Percentiles rank a stretch among this genome's conserved stretches.
These are phyloP conservation scores for Arabidopsis suecica DNA, from an alignment of 345 rosid genomes.

Conservation along the genomic window DNA sequence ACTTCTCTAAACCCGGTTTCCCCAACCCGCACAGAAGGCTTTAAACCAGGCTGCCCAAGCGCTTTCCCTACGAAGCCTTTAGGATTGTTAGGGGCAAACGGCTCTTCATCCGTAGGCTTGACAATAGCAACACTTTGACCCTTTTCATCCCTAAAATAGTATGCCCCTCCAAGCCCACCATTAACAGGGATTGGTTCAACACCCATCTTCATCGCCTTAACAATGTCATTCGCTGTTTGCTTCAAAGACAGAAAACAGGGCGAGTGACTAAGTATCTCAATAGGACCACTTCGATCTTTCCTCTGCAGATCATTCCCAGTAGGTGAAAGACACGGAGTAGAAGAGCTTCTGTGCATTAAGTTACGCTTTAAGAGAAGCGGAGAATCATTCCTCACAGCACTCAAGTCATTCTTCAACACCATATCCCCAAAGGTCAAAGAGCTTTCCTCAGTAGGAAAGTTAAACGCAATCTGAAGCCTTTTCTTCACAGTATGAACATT, in stretches of 20 bases:
- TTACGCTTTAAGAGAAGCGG: constrained; percentile 62
- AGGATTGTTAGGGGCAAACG: constrained; percentile 87
- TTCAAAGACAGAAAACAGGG: constrained; percentile 46
- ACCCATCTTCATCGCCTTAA: constrained; percentile 57
- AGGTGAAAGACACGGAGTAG: constrained; percentile 70
- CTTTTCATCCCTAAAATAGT: constrained; percentile 59
- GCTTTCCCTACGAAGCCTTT: constrained; percentile 77
- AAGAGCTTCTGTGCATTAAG: constrained; percentile 60
- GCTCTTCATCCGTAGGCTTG: constrained; percentile 82
- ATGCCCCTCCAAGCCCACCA: constrained; percentile 70
- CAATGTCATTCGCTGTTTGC: constrained; percentile 51
- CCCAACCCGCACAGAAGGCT: constrained; percentile 76
- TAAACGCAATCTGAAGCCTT: constrained; percentile 60
- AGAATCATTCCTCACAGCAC: constrained; percentile 64
- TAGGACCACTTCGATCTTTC: constrained; percentile 57
- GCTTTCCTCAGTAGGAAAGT: constrained; percentile 60
- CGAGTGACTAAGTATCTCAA: constrained; percentile 61
- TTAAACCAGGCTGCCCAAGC: constrained; percentile 76
- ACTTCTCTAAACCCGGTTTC: constrained; percentile 81
- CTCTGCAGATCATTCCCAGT: constrained; percentile 56
- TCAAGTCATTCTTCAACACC: constrained; percentile 60
- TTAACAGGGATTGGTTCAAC: constrained; percentile 58
- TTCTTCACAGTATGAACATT: constrained; percentile 62
- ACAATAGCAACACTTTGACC: constrained; percentile 72
- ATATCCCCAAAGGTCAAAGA: constrained; percentile 67